Base-by-base conservation (phyloP, 306 rosid species). In the Cercis canadensis region DNA sequence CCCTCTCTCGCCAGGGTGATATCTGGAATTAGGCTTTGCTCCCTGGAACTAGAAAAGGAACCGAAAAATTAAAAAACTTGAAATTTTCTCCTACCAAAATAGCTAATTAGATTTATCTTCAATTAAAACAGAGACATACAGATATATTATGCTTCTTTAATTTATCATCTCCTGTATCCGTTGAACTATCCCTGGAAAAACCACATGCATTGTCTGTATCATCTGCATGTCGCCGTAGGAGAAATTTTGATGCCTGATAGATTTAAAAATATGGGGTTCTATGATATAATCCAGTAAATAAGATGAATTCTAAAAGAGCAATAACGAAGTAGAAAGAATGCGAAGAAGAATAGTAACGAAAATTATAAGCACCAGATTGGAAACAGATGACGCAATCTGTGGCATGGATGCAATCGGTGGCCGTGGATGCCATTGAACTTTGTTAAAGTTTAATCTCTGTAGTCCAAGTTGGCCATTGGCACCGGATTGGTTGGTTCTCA, bases 351-450 rank as follows among this genome's bases (percentile, higher is more conserved):
- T 47, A 56, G 36, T 55, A 53, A 49, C 5, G 65, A 52, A 46
- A 65, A 34, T 37, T 39, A 49, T 67, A 69, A 74, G 64, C 70
- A 90, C 94, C 92, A 88, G 86, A 86, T 77, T 80, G 72, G 97
- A 86, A 80, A 84, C 90, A 75, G 87, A 84, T 17, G 92, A 88
- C 51, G 85, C 88, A 74, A 86, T 77, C 62, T 75, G 84, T 49
- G 92, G 87, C 29, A 83, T 74, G 10, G 86, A 84, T 31, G 59
- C 84, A 57, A 81, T 59, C 12, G 54, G 77, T 39, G 84, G 88
- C 36, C 78, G 83, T 11, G 77, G 87, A 72, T 86, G 75, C 83
- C 80, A 80, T 36, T 82, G 89, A 62, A 79, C 61, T 74, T 73
- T 78, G 73, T 80, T 82, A 45, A 76, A 70, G 72, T 78, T 80